phyloP scores from a whole-genome alignment of 148 eudicot species.

The Salicornia ramosissima region DNA sequence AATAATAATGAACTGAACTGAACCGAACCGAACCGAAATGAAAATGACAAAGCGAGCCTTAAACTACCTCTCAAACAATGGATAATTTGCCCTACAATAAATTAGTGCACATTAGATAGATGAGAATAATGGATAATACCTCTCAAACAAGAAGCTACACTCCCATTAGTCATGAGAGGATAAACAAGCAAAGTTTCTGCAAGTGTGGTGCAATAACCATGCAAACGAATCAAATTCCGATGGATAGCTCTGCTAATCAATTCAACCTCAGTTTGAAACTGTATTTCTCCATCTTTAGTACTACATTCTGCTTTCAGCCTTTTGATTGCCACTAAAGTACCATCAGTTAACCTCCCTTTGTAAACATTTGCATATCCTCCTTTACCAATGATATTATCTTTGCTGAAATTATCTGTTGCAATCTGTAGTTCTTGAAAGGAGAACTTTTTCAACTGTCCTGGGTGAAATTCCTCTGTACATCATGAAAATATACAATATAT shows the following conservation, averaged over 20 bases:
- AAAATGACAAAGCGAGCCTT: too few relatives aligned
- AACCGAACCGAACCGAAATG: too few relatives aligned
- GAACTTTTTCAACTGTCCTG: slow-evolving; percentile 60
- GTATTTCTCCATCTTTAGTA: slow-evolving; percentile 60
- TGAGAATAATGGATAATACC: slow-evolving; percentile 32
- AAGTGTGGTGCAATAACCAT: slow-evolving; percentile 71
- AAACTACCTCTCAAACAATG: too few relatives aligned
- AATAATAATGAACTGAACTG: too few relatives aligned
- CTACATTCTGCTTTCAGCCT: slow-evolving; percentile 60
- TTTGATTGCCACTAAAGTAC: slow-evolving; percentile 65
- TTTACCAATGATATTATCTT: slow-evolving; percentile 51
- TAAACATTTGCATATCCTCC: slow-evolving; percentile 79
- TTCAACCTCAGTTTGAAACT: slow-evolving; percentile 3
- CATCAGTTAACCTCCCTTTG: slow-evolving; percentile 66
- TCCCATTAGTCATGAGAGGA: slow-evolving; percentile 64
- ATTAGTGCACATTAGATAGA: too few relatives aligned
- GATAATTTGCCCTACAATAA: too few relatives aligned
- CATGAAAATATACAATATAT: too few relatives aligned
- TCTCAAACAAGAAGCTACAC: slow-evolving; percentile 74
- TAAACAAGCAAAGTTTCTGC: slow-evolving; percentile 64
- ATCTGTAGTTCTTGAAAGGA: slow-evolving; percentile 64
- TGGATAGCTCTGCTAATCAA: slow-evolving; percentile 31
- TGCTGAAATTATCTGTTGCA: slow-evolving; percentile 59
- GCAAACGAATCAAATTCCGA: slow-evolving; percentile 52
- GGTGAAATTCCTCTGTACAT: slow-evolving; percentile 57